Evolutionary conservation across 495 filamentous ascomycete genomes (phyloP).

Genomic region (Xylaria curta): DNA sequence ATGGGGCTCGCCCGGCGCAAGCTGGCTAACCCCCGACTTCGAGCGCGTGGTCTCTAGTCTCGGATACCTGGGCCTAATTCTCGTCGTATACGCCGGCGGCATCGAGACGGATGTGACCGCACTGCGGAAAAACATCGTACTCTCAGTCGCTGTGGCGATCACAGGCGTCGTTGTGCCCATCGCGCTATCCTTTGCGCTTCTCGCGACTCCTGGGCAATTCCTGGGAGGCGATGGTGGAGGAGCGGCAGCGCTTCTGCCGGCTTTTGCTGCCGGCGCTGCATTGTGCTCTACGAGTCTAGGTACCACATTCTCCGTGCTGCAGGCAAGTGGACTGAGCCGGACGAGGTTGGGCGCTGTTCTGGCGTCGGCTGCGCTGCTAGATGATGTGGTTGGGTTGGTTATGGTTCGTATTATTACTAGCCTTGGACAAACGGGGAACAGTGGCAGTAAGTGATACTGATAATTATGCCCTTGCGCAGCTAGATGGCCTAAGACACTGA

Average conservation of each 20-base stretch:
- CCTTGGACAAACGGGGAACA: slow-evolving; percentile 41
- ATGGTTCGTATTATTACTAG: slow-evolving; percentile 71
- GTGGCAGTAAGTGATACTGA: slow-evolving; percentile 15
- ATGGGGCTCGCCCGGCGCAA: slow-evolving; percentile 67
- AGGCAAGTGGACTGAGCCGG: slow-evolving; percentile 57
- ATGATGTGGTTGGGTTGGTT: slow-evolving; percentile 82
- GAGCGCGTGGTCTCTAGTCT: slow-evolving; percentile 68
- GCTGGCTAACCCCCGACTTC: slow-evolving; percentile 54
- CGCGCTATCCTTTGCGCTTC: slow-evolving; percentile 68
- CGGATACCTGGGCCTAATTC: slow-evolving; percentile 78
- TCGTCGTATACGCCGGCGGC: slow-evolving; percentile 79
- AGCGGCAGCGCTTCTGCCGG: slow-evolving; percentile 58
- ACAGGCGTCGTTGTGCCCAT: slow-evolving; percentile 72
- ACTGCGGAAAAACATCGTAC: slow-evolving; percentile 63
- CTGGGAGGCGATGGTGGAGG: slow-evolving; percentile 9
- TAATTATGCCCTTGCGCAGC: not conserved
- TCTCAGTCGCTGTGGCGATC: slow-evolving; percentile 66
- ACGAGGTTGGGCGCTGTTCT: slow-evolving; percentile 75
- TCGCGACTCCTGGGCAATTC: slow-evolving; percentile 29
- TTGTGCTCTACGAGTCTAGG: slow-evolving; percentile 79
- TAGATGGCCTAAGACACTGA: no score
- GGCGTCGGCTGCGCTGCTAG: slow-evolving; percentile 77
- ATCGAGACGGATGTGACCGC: slow-evolving; percentile 66
- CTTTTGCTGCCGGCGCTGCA: slow-evolving; percentile 78
- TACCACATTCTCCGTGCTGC: slow-evolving; percentile 79